Base-by-base conservation (phyloP, 148 eudicot species). In the Amaranthus cruentus region DNA sequence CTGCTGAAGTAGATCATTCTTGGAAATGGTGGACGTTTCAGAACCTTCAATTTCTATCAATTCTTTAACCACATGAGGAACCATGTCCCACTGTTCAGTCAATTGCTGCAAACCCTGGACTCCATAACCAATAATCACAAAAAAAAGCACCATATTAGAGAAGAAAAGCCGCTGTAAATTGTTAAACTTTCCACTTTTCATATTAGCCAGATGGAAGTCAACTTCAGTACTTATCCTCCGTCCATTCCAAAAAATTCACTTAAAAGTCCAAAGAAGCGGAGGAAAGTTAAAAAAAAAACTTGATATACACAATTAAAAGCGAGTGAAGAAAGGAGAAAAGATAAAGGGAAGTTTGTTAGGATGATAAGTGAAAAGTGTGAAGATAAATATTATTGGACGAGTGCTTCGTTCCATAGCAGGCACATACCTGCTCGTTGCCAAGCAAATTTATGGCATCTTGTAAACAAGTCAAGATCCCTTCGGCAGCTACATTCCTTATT, bases 381-480 rank as follows among this genome's bases (percentile, higher is more conserved):
- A 28, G 2, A 28, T 28, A 28, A 28, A 28, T 28, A 28, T 28
- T 28, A 28, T 28, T 1, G 38, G 38, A 28, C 38, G 38, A 28
- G 38, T 28, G 38, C 38, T 28, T 28, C 38, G 38, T 28, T 28
- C 38, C 70, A 50, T 46, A 44, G 56, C 44, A 55, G 66, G 55
- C 55, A 28, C 38, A n/a, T 86, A 91, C 98, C 96, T 87, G 85
- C 10, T 88, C 81, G 68, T 88, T 80, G 76, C 87, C 73, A 51
- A 95, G 91, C 77, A 84, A 78, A 76, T 88, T 93, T 77, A 90
- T 83, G 48, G 97, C 91, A 68, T 95, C 97, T 57, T 95, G 90
- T 63, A 95, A 83, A 83, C 96, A 95, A 28, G 90, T 83, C 73
- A 95, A 76, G 66, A 95, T 85, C 71, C 98, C 98, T 83, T 88